These are phyloP conservation scores for Sporothrix variecibatus DNA, from an alignment of 2,329 filamentous ascomycete species.

Conservation along the genomic window DNA sequence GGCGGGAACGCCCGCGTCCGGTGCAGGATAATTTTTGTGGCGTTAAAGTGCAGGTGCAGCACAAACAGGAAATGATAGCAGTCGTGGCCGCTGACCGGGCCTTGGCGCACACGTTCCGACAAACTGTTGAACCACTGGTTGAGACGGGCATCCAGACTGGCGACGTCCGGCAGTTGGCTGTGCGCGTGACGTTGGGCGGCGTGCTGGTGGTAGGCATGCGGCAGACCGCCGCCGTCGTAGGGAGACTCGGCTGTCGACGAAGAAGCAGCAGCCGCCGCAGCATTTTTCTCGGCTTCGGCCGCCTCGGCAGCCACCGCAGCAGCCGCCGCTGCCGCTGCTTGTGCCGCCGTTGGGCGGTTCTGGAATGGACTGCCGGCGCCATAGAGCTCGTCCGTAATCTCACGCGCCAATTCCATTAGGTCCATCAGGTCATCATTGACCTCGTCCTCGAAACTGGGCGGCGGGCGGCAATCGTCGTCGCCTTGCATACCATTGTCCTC, in stretches of 20 bases:
- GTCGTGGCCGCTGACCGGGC: constrained; percentile 23
- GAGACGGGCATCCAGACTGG: constrained; percentile 21
- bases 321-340: background rate
- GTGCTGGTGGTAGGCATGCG: constrained; percentile 17
- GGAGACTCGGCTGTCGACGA: background rate
- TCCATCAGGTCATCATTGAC: constrained; percentile 26
- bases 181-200: constrained; percentile 13
- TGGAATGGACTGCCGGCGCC: background rate
- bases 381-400: constrained; percentile 25
- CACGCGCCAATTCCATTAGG: constrained; percentile 26
- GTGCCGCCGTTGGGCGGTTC: background rate
- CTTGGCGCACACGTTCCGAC: constrained; percentile 20
- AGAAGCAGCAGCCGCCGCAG: background rate
- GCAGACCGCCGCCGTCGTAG: constrained; percentile 8
- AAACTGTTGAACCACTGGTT: constrained; percentile 24
- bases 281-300: background rate
- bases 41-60: constrained; percentile 26
- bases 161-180: constrained; percentile 11
- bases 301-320: background rate
- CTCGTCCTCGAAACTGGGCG: constrained; percentile 24
- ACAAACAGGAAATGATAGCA: constrained; percentile 27
- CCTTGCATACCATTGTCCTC: background rate
- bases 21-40: constrained; percentile 27
- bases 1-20: constrained; percentile 17
- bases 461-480: background rate